A percentile compares a stretch with the other conserved stretches of the same genome.
phyloP scores from a whole-genome alignment of 176 grass and related monocot species.

The Neostapfia colusana region DNA sequence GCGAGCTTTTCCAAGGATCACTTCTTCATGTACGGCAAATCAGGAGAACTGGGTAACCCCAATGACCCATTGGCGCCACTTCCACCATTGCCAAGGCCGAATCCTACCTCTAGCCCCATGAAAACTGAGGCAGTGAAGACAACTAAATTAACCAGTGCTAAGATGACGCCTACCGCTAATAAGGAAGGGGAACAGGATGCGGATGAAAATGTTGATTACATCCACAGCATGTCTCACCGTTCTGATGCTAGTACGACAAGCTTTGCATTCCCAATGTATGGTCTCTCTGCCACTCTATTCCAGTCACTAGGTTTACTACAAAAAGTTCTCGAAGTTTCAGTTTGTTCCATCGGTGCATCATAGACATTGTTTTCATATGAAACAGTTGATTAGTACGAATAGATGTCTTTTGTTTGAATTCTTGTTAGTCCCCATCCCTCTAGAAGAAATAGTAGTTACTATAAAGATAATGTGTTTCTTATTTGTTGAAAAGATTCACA shows the following conservation, averaged over 20 bases:
- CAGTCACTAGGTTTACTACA: not conserved
- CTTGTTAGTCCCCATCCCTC: not conserved
- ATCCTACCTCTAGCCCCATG: slow-evolving; percentile 5
- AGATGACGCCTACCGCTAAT: slow-evolving; percentile 25
- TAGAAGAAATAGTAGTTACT: not conserved
- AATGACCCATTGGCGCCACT: slow-evolving; percentile 43
- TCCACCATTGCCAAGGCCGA: slow-evolving; percentile 25
- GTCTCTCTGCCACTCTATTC: slow-evolving; percentile 24
- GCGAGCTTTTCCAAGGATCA: slow-evolving; percentile 58
- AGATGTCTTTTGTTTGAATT: not conserved
- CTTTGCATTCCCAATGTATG: slow-evolving; percentile 88
- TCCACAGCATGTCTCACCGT: slow-evolving; percentile 37
- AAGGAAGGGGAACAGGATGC: slow-evolving; percentile 16
- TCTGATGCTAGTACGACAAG: slow-evolving; percentile 60
- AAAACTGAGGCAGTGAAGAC: not conserved
- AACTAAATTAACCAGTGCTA: not conserved
- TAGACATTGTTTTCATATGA: not conserved
- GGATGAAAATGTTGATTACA: slow-evolving; percentile 11
- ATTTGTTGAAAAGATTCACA: not conserved
- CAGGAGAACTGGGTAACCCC: slow-evolving; percentile 38
- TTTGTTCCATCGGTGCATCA: slow-evolving; percentile 2
- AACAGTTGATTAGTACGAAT: not conserved
- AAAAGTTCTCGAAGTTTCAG: not conserved
- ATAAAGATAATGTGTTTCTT: not conserved
- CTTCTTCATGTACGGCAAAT: slow-evolving; percentile 43